Conservation (phyloP, 768 basidiomycete genomes). For the Mycena venus region DNA sequence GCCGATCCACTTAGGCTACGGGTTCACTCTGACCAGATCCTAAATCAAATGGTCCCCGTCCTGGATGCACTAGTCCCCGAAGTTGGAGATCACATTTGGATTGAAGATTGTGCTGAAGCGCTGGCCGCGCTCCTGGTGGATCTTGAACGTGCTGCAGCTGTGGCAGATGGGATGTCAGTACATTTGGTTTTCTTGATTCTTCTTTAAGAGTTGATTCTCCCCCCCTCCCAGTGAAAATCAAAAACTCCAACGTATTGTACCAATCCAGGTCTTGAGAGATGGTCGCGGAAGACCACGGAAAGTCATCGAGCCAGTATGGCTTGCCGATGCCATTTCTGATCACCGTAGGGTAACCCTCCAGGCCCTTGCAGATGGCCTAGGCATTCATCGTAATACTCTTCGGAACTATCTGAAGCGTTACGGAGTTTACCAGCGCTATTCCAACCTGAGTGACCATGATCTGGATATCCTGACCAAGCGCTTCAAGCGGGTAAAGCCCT, state of each 20-base stretch:
- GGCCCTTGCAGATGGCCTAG: constrained; percentile 22
- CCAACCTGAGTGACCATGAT: constrained; percentile 29
- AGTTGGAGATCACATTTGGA: neutral
- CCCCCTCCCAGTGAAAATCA: neutral
- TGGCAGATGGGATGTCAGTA: constrained; percentile 5
- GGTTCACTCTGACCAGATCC: neutral
- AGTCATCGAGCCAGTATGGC: constrained; percentile 22
- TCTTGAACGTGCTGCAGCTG: neutral
- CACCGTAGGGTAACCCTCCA: constrained; percentile 26
- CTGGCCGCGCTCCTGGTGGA: neutral
- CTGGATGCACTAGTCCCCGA: neutral
- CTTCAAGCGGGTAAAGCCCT: constrained; percentile 34
- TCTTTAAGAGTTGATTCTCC: neutral
- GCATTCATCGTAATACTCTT: constrained; percentile 36
- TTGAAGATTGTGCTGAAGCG: neutral
- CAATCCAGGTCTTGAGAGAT: neutral
- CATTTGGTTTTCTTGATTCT: neutral
- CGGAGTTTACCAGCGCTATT: constrained; percentile 24
- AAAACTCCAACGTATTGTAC: neutral
- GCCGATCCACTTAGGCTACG: neutral
- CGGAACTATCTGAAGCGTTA: constrained; percentile 24
- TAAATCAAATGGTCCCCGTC: neutral
- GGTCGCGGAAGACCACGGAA: constrained; percentile 29
- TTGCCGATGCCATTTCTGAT: constrained; percentile 25
- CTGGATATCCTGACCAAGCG: constrained; percentile 30